phyloP scores from a whole-genome alignment of 495 filamentous ascomycete species.

The Podospora bellae-mahoneyi region DNA sequence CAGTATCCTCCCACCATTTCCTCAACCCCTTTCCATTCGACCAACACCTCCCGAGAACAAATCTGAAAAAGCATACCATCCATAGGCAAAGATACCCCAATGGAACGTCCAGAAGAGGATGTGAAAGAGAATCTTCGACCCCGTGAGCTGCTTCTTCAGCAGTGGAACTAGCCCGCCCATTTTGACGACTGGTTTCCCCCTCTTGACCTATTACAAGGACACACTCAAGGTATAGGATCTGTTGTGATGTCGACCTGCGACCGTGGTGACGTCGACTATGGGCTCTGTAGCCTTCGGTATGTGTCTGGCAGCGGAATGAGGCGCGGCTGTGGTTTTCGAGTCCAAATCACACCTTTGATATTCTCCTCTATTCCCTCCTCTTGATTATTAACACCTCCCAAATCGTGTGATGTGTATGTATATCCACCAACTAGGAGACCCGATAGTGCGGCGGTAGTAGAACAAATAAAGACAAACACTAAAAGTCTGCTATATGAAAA shows the following conservation, averaged over 20 bases:
- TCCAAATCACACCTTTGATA: not conserved
- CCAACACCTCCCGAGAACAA: not conserved
- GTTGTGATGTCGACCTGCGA: constrained; percentile 51
- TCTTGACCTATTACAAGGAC: constrained; percentile 16
- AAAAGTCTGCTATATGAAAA: constrained; percentile 28
- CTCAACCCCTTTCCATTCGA: not conserved
- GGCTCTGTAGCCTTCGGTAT: constrained; percentile 19
- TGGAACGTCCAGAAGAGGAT: constrained; percentile 81
- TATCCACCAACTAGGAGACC: not conserved
- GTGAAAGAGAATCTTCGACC: constrained; percentile 73
- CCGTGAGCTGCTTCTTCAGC: constrained; percentile 59
- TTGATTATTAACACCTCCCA: constrained; percentile 1
- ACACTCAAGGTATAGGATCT: not conserved
- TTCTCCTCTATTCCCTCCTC: not conserved
- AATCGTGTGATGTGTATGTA: not conserved
- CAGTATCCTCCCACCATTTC: not conserved
- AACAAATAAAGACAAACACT: constrained; percentile 15
- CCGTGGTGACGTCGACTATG: constrained; percentile 29
- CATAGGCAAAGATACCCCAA: constrained; percentile 73
- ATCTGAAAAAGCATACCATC: constrained; percentile 66
- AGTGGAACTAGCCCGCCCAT: constrained; percentile 41
- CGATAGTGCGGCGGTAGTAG: constrained; percentile 1
- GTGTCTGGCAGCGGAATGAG: constrained; percentile 7
- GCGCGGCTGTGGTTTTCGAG: not conserved
- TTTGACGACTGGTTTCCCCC: constrained; percentile 30